Evolutionary conservation across 2,329 filamentous ascomycete genomes (phyloP), one percentile per base, ranked within the genome.

Genomic region (Fusarium graminum): DNA sequence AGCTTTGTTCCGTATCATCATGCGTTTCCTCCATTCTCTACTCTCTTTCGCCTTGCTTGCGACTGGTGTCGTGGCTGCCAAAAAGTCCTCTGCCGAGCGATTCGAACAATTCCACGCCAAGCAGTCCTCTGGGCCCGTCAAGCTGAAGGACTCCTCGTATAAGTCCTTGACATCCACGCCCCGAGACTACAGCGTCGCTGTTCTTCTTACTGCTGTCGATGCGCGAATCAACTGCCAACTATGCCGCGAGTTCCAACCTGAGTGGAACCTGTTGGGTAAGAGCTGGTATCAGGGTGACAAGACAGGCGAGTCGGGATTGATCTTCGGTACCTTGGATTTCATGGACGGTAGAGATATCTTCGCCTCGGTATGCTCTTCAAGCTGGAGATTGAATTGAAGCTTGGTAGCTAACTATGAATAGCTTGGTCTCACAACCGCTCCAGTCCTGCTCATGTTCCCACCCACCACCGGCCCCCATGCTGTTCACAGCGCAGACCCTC

Each of bases 391-490:
- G 10, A 16, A 22, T 49, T 10, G 34, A n/a, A 6, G 7, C 19
- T 60, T 19, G 34, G 8, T 51, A 9, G 25, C 65, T 69, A 19
- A 72, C 65, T 16, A 50, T 0, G 9, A 43, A 39, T 71, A 98
- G 94, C 86, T 98, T 71, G 90, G 92, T 79, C 88, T 99, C 40
- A 92, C 97, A 88, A 97, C 94, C 44, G 95, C 95, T 8, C 95
- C 95, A 2, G 90, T 98, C 38, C 85, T 99, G 41, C 82, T 97
- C 42, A 82, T 97, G 69, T 98, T 95, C 83, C 92, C 88, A 64
- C 93, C 95, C 25, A 97, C 94, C 7, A 80, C 85, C 55, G 95
- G 95, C 17, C 90, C 92, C 26, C 86, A 93, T 77, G 93, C 94
- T 50, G 90, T 87, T 68, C 74, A 87, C 43, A 87, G 90, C 55